These are phyloP conservation scores for Pulveroboletus ravenelii DNA, from an alignment of 768 basidiomycete species.

Conservation along the genomic window DNA sequence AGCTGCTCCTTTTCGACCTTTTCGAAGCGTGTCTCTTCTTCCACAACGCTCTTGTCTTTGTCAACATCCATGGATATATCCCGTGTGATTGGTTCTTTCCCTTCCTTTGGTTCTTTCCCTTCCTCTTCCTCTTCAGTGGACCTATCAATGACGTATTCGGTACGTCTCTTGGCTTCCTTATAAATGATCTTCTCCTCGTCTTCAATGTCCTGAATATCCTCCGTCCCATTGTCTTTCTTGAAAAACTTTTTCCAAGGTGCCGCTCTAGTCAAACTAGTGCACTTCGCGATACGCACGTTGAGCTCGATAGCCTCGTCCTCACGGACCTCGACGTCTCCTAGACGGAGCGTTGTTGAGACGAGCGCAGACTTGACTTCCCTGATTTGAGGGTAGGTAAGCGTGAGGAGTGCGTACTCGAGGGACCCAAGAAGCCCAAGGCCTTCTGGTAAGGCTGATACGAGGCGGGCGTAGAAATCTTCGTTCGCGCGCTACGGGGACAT, in stretches of 20 bases:
- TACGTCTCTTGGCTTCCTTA: conserved; percentile 39
- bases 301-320: conserved; percentile 74
- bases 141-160: conserved; percentile 56
- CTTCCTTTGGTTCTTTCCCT: conserved; percentile 23
- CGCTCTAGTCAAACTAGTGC: conserved; percentile 64
- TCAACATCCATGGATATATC: conserved; percentile 21
- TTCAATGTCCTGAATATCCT: conserved; percentile 24
- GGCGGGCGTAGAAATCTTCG: conserved; percentile 63
- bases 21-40: conserved; percentile 38
- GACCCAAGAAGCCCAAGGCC: conserved; percentile 26
- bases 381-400: conserved; percentile 47
- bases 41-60: conserved; percentile 32
- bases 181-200: conserved; percentile 32
- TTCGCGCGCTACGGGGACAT: conserved; percentile 51
- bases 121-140: conserved; percentile 33
- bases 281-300: conserved; percentile 71
- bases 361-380: conserved; percentile 66
- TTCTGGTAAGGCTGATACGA: conserved; percentile 36
- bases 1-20: conserved; percentile 77
- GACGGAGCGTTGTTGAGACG: conserved; percentile 57
- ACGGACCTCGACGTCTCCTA: conserved; percentile 70
- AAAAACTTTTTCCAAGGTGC: conserved; percentile 65
- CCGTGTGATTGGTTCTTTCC: conserved; percentile 15
- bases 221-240: conserved; percentile 30
- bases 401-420: conserved; percentile 27